phyloP scores from a whole-genome alignment of 164 flowering plant species.

The Brasenia schreberi region DNA sequence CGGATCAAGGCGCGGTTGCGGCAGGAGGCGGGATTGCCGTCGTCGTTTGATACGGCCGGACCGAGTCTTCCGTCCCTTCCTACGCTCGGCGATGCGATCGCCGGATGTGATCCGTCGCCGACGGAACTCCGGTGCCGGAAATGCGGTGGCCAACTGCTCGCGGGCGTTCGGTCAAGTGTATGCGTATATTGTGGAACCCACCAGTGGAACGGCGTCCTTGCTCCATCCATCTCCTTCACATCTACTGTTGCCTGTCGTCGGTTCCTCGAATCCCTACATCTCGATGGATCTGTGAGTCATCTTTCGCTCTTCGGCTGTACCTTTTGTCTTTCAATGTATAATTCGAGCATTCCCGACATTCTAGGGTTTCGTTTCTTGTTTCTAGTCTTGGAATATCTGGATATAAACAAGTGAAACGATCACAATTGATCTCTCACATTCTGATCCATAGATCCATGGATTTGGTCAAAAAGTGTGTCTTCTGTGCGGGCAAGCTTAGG shows the following conservation, averaged over 20 bases:
- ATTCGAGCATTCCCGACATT: too few species aligned
- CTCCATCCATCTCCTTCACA: conserved; percentile 42
- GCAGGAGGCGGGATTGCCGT: conserved; percentile 26
- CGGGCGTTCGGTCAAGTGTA: conserved; percentile 38
- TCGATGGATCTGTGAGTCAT: conserved; percentile 61
- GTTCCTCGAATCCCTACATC: conserved; percentile 42
- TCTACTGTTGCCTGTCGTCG: conserved; percentile 37
- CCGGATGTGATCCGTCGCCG: conserved; percentile 47
- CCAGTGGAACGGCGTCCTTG: conserved; percentile 21
- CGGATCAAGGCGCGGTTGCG: conserved; percentile 36
- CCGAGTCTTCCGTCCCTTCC: conserved; percentile 27
- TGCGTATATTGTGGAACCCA: conserved; percentile 55
- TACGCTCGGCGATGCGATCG: conserved; percentile 24
- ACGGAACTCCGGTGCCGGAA: conserved; percentile 44
- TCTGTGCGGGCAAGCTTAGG: too few species aligned
- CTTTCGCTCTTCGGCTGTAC: neutral
- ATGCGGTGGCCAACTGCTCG: conserved; percentile 49
- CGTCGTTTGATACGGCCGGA: conserved; percentile 32
- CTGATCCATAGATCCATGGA: too few species aligned
- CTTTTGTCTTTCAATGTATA: too few species aligned
- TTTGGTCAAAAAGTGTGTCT: too few species aligned
- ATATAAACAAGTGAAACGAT: too few species aligned
- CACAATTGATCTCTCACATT: too few species aligned
- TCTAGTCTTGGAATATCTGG: too few species aligned
- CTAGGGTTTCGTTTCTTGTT: too few species aligned